phyloP scores from a whole-genome alignment of 352 stramenopile species.

The Pythium aquatile region DNA sequence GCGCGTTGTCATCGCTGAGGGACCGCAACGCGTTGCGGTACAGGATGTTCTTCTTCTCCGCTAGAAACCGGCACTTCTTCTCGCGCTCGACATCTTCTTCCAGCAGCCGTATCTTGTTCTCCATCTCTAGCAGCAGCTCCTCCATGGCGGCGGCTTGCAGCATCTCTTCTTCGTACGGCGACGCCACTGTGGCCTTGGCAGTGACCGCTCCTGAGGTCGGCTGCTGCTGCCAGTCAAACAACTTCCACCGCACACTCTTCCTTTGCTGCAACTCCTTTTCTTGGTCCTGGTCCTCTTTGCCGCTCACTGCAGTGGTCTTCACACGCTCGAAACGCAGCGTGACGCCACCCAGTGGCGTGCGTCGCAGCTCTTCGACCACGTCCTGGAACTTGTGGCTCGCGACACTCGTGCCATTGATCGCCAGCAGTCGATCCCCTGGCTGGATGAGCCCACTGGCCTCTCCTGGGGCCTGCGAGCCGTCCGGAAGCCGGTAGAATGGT shows the following conservation, averaged over 20 bases:
- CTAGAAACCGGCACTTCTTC: constrained; percentile 68
- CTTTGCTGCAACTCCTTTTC: background rate
- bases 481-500: constrained; percentile 69
- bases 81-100: constrained; percentile 53
- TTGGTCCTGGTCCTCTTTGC: constrained; percentile 2
- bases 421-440: constrained; percentile 46
- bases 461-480: constrained; percentile 45
- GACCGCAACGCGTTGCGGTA: constrained; percentile 67
- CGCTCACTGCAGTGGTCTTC: background rate
- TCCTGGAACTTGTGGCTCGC: constrained; percentile 35
- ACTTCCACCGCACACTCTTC: constrained; percentile 21
- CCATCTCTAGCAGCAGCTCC: constrained; percentile 30
- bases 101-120: constrained; percentile 31
- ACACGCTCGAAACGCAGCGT: constrained; percentile 46
- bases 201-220: background rate
- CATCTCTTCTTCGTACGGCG: constrained; percentile 15
- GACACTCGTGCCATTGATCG: constrained; percentile 44
- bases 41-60: constrained; percentile 72
- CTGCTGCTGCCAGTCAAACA: constrained; percentile 22
- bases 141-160: constrained; percentile 17
- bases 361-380: constrained; percentile 63
- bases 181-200: background rate
- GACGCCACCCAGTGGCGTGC: constrained; percentile 37
- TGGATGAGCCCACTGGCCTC: constrained; percentile 53
- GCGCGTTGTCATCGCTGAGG: constrained; percentile 53